A percentile compares a stretch with the other conserved stretches of the same genome.
These are phyloP conservation scores for Talaromyces stipitatus DNA, from an alignment of 495 filamentous ascomycete species.

Conservation along the genomic window DNA sequence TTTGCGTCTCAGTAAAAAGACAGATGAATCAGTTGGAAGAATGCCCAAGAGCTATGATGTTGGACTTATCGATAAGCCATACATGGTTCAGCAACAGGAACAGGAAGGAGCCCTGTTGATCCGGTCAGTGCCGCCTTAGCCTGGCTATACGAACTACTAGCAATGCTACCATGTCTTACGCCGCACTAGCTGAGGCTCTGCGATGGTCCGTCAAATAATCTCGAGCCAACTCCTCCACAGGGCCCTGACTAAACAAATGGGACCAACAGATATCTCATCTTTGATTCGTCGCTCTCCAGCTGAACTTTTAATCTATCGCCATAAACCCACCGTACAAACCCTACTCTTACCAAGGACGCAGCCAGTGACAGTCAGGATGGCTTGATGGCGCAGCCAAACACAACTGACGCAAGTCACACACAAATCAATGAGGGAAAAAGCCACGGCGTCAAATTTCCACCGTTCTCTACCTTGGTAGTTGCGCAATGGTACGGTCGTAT, in stretches of 20 bases:
- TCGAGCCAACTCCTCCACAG: too few species aligned
- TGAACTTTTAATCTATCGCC: background rate
- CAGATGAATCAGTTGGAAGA: too few species aligned
- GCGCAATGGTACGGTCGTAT: background rate
- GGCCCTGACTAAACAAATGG: too few species aligned
- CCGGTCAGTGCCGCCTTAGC: background rate
- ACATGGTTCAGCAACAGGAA: background rate
- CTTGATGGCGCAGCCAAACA: background rate
- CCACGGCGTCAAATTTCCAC: background rate
- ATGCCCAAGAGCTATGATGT: background rate
- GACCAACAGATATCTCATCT: background rate
- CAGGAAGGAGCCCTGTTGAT: background rate
- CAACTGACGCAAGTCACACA: background rate
- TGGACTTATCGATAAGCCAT: background rate
- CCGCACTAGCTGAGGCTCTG: background rate
- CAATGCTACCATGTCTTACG: background rate
- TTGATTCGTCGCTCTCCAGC: background rate
- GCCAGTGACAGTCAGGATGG: background rate
- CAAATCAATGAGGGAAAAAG: background rate
- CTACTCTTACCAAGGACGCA: background rate
- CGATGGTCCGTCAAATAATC: background rate
- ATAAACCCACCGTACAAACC: background rate
- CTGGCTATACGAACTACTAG: background rate
- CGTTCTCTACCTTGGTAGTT: background rate
- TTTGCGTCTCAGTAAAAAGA: too few species aligned